Conservation (phyloP, 805 yeast genomes). For the Candida argentea region DNA sequence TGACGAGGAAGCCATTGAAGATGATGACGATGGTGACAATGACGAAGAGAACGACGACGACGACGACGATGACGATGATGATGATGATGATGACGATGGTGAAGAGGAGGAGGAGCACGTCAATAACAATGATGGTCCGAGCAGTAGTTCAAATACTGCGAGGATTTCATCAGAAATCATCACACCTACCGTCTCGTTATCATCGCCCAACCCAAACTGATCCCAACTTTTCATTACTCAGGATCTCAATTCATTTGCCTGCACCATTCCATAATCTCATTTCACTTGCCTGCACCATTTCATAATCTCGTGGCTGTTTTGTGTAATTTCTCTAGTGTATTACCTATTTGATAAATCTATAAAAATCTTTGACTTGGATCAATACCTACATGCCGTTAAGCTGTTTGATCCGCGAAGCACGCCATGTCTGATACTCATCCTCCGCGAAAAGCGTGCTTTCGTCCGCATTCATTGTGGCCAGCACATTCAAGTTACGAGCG, state of each 20-base stretch:
- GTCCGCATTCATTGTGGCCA: conserved; percentile 14
- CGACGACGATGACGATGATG: conserved; percentile 27
- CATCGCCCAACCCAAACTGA: too few relatives aligned
- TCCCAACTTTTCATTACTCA: too few relatives aligned
- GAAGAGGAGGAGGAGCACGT: conserved; percentile 35
- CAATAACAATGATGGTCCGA: conserved; percentile 12
- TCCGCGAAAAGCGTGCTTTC: conserved; percentile 30
- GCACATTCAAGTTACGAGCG: not conserved
- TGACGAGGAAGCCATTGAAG: conserved; percentile 20
- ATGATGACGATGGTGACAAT: conserved; percentile 17
- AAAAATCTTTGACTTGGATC: too few relatives aligned
- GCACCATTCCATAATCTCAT: too few relatives aligned
- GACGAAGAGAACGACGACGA: conserved; percentile 24
- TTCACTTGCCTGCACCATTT: too few relatives aligned
- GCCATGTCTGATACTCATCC: conserved; percentile 31
- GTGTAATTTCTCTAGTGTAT: too few relatives aligned
- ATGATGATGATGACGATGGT: conserved; percentile 36
- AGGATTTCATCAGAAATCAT: conserved; percentile 3
- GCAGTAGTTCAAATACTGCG: conserved; percentile 5
- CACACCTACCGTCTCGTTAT: too few relatives aligned
- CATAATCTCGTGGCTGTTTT: too few relatives aligned
- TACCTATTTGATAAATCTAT: too few relatives aligned
- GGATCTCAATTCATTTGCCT: too few relatives aligned
- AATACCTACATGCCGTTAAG: too few relatives aligned
- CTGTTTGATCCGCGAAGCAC: conserved; percentile 23